Conservation (phyloP, 2,329 filamentous ascomycete genomes). For the Ilyonectria sp. region DNA sequence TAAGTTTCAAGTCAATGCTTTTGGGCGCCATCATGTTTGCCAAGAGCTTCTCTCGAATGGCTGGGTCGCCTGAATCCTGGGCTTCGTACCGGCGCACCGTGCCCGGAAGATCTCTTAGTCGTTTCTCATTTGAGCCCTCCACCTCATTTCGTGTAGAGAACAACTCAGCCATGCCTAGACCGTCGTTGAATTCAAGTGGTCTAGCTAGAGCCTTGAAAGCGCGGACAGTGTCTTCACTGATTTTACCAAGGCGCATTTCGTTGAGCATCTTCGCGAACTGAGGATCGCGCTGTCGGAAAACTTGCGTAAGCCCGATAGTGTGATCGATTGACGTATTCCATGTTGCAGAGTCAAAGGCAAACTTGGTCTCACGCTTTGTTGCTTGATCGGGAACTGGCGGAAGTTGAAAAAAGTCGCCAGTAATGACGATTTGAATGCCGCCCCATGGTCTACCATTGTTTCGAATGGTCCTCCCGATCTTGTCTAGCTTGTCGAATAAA, state of each 20-base stretch:
- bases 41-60: constrained; percentile 82
- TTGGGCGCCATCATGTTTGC: constrained; percentile 95
- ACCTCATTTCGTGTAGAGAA: constrained; percentile 94
- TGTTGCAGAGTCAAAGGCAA: constrained; percentile 92
- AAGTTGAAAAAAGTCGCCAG: constrained; percentile 97
- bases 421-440: constrained; percentile 95
- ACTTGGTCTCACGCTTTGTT: constrained; percentile 78
- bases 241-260: constrained; percentile 92
- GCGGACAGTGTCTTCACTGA: constrained; percentile 81
- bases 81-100: constrained; percentile 79
- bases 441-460: constrained; percentile 96
- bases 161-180: constrained; percentile 82
- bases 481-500: constrained; percentile 94
- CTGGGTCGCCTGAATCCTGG: constrained; percentile 80
- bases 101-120: constrained; percentile 81
- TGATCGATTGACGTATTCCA: constrained; percentile 96
- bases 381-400: constrained; percentile 90
- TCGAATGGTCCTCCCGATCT: constrained; percentile 86
- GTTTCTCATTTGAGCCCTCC: constrained; percentile 84
- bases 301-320: constrained; percentile 94
- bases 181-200: constrained; percentile 80
- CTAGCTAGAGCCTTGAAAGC: constrained; percentile 83
- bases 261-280: constrained; percentile 96
- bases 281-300: constrained; percentile 94
- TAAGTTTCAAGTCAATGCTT: constrained; percentile 84